These are phyloP conservation scores for Turritis glabra DNA, from an alignment of 345 rosid species.

Conservation along the genomic window DNA sequence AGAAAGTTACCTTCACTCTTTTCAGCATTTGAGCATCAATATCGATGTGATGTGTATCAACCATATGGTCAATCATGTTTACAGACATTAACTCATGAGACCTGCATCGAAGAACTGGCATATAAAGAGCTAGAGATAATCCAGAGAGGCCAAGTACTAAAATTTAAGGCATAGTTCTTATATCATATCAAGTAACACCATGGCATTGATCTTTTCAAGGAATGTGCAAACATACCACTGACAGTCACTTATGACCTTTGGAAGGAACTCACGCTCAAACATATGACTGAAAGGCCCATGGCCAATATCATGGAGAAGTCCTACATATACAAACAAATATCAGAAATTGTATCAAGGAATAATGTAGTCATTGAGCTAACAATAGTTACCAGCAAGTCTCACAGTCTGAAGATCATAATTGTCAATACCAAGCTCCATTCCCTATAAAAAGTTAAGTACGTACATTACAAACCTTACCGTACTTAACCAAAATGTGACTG, in stretches of 20 bases:
- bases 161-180: background rate
- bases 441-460: conserved; percentile 46
- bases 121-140: conserved; percentile 25
- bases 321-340: conserved; percentile 42
- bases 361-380: background rate
- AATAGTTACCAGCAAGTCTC: conserved; percentile 74
- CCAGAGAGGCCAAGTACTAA: conserved; percentile 3
- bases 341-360: conserved; percentile 13
- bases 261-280: conserved; percentile 92
- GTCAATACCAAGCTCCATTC: conserved; percentile 80
- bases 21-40: conserved; percentile 74
- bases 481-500: conserved; percentile 9
- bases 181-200: conserved; percentile 3
- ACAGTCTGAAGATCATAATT: conserved; percentile 78
- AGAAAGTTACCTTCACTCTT: conserved; percentile 66
- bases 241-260: conserved; percentile 49
- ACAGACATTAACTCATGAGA: conserved; percentile 87
- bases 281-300: conserved; percentile 97
- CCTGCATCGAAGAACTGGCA: conserved; percentile 46
- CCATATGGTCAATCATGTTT: conserved; percentile 73
- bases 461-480: conserved; percentile 14
- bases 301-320: conserved; percentile 93
- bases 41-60: conserved; percentile 82
- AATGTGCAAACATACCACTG: conserved; percentile 56
- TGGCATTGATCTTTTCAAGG: conserved; percentile 15